Base-by-base conservation (phyloP, 2,329 filamentous ascomycete species). In the Fusarium agapanthi region DNA sequence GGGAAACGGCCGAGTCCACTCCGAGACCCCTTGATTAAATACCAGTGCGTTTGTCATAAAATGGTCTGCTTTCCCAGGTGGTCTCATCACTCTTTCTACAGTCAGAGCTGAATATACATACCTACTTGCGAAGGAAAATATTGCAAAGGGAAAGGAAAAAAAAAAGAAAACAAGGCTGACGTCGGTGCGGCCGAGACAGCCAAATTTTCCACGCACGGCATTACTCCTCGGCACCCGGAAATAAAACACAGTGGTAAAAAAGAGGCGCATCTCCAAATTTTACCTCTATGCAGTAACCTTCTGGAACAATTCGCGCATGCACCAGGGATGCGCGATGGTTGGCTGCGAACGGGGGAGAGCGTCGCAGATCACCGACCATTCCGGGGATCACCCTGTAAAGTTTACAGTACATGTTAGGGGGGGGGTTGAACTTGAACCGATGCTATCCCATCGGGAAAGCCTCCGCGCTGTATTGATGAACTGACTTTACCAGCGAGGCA, bases 231-330 rank as follows among this genome's bases (percentile, higher is more conserved):
- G 64, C 44, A 67, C 14, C 24, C 35, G 38, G 59, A 44, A 54
- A 60, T 57, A 57, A 57, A 6, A 24, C 40, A 24, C 15, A 18
- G 40, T 18, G 40, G n/a, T 43, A 45, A 18, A 15, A 30, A 11
- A 35, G n/a, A 32, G 41, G 20, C 5, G n/a, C 40, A 24, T 53
- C 53, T 34, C 64, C 61, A 60, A 60, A 24, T 32, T 53, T 45
- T 30, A 30, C 26, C 61, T 41, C 13, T 30, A 47, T 53, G 10
- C 28, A 24, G 62, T 53, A 67, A 43, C 18, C 65, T 67, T 67
- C 47, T 61, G n/a, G 65, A 67, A 67, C 40, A 51, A 50, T 66
- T 54, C 45, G 53, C 54, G 62, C 54, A 61, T 24, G 34, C 57
- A n/a, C 7, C 40, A 57, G 37, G 44, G n/a, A 48, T 30, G 32